Base-by-base conservation (phyloP, 192 early-diverging fungal genomes). In the Coemansia sp. region DNA sequence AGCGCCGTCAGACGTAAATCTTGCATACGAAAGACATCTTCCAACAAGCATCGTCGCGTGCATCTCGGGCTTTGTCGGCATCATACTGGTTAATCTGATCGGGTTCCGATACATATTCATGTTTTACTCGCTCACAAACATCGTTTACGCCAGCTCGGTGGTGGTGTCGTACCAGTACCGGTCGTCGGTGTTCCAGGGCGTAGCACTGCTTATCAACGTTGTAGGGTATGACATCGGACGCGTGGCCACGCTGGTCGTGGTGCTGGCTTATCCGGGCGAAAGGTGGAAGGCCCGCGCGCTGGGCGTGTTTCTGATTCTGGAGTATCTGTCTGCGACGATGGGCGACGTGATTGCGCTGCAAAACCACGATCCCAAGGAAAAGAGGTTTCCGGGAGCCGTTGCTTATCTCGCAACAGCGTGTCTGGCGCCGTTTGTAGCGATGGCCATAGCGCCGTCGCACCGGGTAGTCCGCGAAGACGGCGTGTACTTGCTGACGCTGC, bases 381-480 rank as follows among this genome's bases (percentile, higher is more conserved):
- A 45, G 8, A 70, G 67, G 28, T 45, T 66, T 4, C 61, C 56
- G 18, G 67, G 66, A 6, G 36, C 78, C 6, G 62, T 80, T 2
- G 73, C 60, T 12, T 63, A 62, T 9, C 33, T 80, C 22, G 61
- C 56, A 6, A 32, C 73, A 2, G 67, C 64, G 11, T 70, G 79
- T 32, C 57, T 81, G 11, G 63, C 79, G 28, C 74, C 79, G 2
- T 53, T 75, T 9, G 38, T 70, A 3, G 66, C 74, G 1, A 34
- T 61, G 17, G 66, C 79, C 4, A 69, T 81, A 14, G 72, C 74
- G n/a, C 72, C 79, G 1, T 22, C 65, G n/a, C 51, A 72, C 53
- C 68, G 55, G 12, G 67, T 81, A 8, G 73, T 81, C 18, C 79
- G 79, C 36, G 64, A 57, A 51, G 72, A 81, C 56, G 79, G 79